phyloP scores from a whole-genome alignment of 1,139 yeast species.

The Diutina neorugosa region DNA sequence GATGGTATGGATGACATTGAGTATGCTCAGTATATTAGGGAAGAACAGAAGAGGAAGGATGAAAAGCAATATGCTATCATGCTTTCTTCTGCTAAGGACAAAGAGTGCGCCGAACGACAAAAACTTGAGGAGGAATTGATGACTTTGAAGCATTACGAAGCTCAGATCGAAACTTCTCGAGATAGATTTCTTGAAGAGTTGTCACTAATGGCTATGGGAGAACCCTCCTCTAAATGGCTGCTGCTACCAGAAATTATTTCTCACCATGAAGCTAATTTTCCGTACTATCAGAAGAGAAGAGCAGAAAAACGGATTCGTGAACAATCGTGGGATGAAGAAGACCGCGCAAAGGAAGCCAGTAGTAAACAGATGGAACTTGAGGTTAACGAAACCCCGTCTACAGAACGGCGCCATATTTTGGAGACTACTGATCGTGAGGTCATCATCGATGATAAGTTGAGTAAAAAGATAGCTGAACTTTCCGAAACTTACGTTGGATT shows the following conservation, averaged over 20 bases:
- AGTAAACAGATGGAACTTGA: background rate
- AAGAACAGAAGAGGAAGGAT: background rate
- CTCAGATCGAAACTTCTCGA: background rate
- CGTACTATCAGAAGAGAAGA: background rate
- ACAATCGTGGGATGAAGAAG: background rate
- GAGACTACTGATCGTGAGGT: background rate
- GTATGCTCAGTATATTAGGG: background rate
- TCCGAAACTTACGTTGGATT: constrained; percentile 1
- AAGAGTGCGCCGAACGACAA: background rate
- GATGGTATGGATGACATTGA: background rate
- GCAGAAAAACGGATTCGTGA: background rate
- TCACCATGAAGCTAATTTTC: background rate
- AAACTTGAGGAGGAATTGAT: background rate
- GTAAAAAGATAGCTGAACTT: background rate
- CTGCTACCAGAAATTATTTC: background rate
- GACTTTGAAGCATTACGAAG: background rate
- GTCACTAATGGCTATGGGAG: background rate
- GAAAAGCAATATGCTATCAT: background rate
- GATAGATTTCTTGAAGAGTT: background rate
- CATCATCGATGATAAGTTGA: background rate
- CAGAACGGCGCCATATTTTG: background rate
- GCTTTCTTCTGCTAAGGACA: background rate
- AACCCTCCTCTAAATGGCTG: background rate
- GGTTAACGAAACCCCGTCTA: background rate
- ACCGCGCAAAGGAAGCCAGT: background rate